These are phyloP conservation scores for Penicillium parvum DNA, from an alignment of 495 filamentous ascomycete species.

Conservation along the genomic window DNA sequence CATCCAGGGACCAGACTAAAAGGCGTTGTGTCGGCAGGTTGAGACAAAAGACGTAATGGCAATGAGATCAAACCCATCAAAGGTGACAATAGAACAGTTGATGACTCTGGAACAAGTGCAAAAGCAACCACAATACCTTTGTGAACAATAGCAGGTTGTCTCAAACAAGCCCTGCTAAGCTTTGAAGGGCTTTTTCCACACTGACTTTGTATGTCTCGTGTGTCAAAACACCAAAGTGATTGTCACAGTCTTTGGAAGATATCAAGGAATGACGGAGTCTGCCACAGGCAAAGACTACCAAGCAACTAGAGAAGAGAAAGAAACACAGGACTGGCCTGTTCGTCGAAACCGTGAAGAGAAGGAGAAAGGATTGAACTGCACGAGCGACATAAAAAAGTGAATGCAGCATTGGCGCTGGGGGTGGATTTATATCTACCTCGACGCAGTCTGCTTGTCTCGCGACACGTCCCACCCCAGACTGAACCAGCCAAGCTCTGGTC, in stretches of 20 bases:
- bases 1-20: background rate
- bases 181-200: background rate
- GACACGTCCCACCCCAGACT: no score
- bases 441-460: no score
- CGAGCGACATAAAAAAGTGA: constrained; percentile 15
- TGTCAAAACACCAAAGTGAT: no score
- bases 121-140: constrained; percentile 23
- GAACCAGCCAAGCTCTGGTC: background rate
- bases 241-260: background rate
- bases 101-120: constrained; percentile 3
- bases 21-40: constrained; percentile 3
- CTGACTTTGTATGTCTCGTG: no score
- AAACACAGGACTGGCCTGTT: constrained; percentile 37
- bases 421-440: constrained; percentile 21
- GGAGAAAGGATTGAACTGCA: constrained; percentile 21
- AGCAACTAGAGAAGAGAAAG: constrained; percentile 27
- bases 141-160: constrained; percentile 6
- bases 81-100: background rate
- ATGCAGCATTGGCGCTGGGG: constrained; percentile 12
- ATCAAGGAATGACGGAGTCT: constrained; percentile 31
- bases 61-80: background rate
- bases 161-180: constrained; percentile 10
- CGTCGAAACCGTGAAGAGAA: constrained; percentile 24
- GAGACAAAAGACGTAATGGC: constrained; percentile 2
- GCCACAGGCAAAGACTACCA: constrained; percentile 33